phyloP scores from a whole-genome alignment of 106 monocot species.

The Platanthera guangdongensis region DNA sequence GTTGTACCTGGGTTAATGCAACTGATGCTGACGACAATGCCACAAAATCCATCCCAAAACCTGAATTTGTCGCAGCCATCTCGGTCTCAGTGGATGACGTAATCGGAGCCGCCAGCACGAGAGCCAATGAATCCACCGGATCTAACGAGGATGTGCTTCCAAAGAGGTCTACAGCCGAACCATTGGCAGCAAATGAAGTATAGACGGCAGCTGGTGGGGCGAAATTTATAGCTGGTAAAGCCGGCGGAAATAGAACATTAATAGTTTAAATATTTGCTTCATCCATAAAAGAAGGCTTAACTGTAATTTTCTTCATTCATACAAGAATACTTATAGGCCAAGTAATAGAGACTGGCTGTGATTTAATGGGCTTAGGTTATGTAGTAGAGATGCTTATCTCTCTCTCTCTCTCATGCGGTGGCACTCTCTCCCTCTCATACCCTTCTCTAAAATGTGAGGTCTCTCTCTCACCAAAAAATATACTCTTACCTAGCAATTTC shows the following conservation, averaged over 20 bases:
- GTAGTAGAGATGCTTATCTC: neutral
- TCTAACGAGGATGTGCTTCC: slow-evolving; percentile 41
- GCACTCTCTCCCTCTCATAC: too few species aligned
- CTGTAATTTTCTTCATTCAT: neutral
- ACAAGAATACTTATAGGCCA: neutral
- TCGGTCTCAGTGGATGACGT: slow-evolving; percentile 19
- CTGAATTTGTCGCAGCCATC: slow-evolving; percentile 25
- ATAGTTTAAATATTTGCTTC: too few species aligned
- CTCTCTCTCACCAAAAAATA: too few species aligned
- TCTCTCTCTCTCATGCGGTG: neutral
- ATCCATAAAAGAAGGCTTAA: too few species aligned
- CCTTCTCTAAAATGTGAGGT: too few species aligned
- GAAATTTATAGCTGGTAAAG: slow-evolving; percentile 8
- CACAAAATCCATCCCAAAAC: slow-evolving; percentile 37
- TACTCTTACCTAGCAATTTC: neutral
- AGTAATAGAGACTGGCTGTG: neutral
- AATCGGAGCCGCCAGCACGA: slow-evolving; percentile 37
- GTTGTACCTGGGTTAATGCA: slow-evolving; percentile 50
- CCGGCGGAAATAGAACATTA: neutral
- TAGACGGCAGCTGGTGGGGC: slow-evolving; percentile 6
- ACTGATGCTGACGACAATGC: slow-evolving; percentile 32
- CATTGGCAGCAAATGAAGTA: slow-evolving; percentile 25
- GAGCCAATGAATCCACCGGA: slow-evolving; percentile 54
- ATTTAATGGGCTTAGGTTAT: neutral
- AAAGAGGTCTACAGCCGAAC: slow-evolving; percentile 57